These are phyloP conservation scores for Mycena sanguinolenta DNA, from an alignment of 768 basidiomycete genomes.

Conservation along the genomic window DNA sequence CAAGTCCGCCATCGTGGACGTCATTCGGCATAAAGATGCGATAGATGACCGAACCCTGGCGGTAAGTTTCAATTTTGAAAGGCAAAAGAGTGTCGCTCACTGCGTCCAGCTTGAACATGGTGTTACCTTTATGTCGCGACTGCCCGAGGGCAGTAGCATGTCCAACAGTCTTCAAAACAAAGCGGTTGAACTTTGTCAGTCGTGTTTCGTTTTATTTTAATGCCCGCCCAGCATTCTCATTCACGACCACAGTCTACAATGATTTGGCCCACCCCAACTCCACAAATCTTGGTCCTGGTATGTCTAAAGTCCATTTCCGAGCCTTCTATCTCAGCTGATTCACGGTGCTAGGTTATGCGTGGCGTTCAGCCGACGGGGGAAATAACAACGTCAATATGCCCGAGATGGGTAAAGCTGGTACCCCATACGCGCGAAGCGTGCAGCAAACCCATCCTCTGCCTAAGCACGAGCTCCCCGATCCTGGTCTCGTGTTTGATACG, in stretches of 20 bases:
- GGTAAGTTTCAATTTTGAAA: slow-evolving; percentile 55
- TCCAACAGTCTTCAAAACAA: slow-evolving; percentile 56
- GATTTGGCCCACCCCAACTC: slow-evolving; percentile 86
- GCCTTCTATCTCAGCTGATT: neutral
- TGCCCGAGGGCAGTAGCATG: slow-evolving; percentile 61
- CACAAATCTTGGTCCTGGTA: slow-evolving; percentile 69
- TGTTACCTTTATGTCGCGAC: slow-evolving; percentile 70
- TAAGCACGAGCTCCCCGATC: slow-evolving; percentile 78
- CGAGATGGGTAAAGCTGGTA: slow-evolving; percentile 82
- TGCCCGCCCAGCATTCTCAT: neutral
- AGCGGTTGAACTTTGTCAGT: slow-evolving; percentile 71
- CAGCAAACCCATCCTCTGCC: slow-evolving; percentile 78
- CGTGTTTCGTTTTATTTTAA: neutral
- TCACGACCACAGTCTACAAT: slow-evolving; percentile 70
- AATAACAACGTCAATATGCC: slow-evolving; percentile 80
- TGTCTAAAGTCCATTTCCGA: neutral
- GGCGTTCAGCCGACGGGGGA: slow-evolving; percentile 83
- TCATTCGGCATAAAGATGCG: slow-evolving; percentile 67
- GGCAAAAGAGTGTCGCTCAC: neutral
- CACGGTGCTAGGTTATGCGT: slow-evolving; percentile 59
- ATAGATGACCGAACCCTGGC: slow-evolving; percentile 85
- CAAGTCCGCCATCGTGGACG: slow-evolving; percentile 74
- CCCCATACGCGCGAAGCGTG: slow-evolving; percentile 87
- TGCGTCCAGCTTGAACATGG: slow-evolving; percentile 80
- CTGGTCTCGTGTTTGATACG: slow-evolving; percentile 86